Conservation (phyloP, 1,284 basidiomycete genomes). For the Rhodotorula glutinis region DNA sequence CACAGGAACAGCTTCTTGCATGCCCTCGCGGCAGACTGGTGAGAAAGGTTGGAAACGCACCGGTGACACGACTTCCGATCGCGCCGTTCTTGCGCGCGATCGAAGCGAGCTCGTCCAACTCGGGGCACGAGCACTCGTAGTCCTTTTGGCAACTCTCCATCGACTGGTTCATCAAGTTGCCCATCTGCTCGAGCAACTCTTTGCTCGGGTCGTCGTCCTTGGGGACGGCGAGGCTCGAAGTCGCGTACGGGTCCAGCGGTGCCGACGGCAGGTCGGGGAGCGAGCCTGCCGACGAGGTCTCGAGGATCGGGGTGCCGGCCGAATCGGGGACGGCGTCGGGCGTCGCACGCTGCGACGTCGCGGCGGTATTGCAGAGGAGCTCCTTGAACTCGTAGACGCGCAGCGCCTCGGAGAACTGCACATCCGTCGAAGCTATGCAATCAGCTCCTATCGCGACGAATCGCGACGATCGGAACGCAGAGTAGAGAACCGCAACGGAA, state of each 20-base stretch:
- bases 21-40: neutral
- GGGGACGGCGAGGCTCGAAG: constrained; percentile 12
- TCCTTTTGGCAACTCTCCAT: constrained; percentile 65
- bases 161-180: constrained; percentile 71
- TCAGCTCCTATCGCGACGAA: neutral
- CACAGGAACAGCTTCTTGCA: neutral
- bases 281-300: constrained; percentile 4
- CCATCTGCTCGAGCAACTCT: constrained; percentile 56
- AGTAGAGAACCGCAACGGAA: neutral
- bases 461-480: neutral
- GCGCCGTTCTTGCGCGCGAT: constrained; percentile 66
- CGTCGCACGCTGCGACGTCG: constrained; percentile 24
- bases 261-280: constrained; percentile 14
- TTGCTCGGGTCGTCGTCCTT: constrained; percentile 13
- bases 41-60: constrained; percentile 47
- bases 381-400: constrained; percentile 43
- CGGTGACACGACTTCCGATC: constrained; percentile 71
- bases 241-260: constrained; percentile 20
- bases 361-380: constrained; percentile 33
- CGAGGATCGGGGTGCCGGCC: constrained; percentile 8
- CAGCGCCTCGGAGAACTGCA: constrained; percentile 42
- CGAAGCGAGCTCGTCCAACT: constrained; percentile 65
- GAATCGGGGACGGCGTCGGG: constrained; percentile 10
- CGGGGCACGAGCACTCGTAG: constrained; percentile 63
- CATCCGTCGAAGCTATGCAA: neutral